phyloP scores from a whole-genome alignment of 805 yeast species.

The Cyberlindnera americana region DNA sequence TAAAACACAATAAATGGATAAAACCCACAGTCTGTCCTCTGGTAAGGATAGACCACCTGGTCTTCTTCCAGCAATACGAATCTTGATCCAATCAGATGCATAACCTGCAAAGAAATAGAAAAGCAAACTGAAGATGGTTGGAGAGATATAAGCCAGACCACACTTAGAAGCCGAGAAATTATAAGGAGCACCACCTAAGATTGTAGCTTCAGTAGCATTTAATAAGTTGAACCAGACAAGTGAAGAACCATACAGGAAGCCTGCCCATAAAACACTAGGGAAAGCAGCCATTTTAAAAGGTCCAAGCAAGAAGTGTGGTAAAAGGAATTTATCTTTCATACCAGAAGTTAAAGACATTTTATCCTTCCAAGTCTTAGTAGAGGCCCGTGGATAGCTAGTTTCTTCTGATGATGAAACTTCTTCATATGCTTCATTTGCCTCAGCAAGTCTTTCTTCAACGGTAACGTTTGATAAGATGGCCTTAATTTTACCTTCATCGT shows the following conservation, averaged over 20 bases:
- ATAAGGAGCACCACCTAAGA: slow-evolving; percentile 46
- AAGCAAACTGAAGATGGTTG: slow-evolving; percentile 44
- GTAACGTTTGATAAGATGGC: slow-evolving; percentile 12
- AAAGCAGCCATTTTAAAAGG: slow-evolving; percentile 40
- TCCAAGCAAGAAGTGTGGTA: slow-evolving; percentile 32
- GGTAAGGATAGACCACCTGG: slow-evolving; percentile 49
- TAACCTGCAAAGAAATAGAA: slow-evolving; percentile 46
- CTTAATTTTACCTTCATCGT: slow-evolving; percentile 9
- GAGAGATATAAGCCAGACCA: slow-evolving; percentile 52
- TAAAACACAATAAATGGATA: slow-evolving; percentile 41
- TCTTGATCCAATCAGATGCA: slow-evolving; percentile 47
- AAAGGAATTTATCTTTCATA: slow-evolving; percentile 29
- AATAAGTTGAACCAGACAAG: slow-evolving; percentile 46
- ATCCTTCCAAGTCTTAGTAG: slow-evolving; percentile 36
- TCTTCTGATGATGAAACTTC: slow-evolving; percentile 2
- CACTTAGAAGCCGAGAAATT: slow-evolving; percentile 43
- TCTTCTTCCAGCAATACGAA: slow-evolving; percentile 36
- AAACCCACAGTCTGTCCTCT: slow-evolving; percentile 54
- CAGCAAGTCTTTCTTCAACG: slow-evolving; percentile 17
- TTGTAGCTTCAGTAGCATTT: slow-evolving; percentile 44
- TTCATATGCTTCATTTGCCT: slow-evolving; percentile 25
- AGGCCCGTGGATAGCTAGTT: neutral
- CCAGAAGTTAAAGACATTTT: slow-evolving; percentile 42
- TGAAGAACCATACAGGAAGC: slow-evolving; percentile 47
- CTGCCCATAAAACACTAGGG: slow-evolving; percentile 58